Evolutionary conservation across 345 rosid genomes (phyloP), one percentile per base, ranked within the genome.

Genomic region (Gossypium mustelinum): DNA sequence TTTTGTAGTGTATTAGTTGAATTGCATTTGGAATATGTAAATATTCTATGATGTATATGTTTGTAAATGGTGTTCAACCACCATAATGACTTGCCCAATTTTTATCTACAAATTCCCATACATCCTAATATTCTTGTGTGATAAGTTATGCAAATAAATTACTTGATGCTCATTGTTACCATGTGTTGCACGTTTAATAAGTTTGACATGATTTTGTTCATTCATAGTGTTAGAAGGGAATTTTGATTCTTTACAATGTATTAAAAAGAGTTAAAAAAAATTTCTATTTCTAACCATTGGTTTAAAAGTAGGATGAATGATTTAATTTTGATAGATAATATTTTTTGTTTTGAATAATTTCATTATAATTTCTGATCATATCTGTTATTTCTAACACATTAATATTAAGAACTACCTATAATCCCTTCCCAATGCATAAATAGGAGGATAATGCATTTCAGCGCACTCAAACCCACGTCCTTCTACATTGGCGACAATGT

Each of bases 121-220:
- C 24, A 58, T 58, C 3, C n/a, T 2, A 17, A 60, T 25, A 27
- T 60, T 60, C 64, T 60, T 60, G 39, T 3, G 16, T 41, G 22
- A 22, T 1, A 45, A 66, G 17, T 8, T 54, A 67, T 45, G 16
- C 27, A 44, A 66, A 45, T 11, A 45, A 34, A 45, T 20, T 45
- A 45, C 70, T 67, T 67, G 70, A 67, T 67, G 29, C 70, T 22
- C 17, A 67, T 67, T 12, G 69, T 43, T 65, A 43, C 2, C 27
- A 47, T 20, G n/a, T 22, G 20, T 22, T 12, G 12, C n/a, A 44
- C 54, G 55, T 45, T 43, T 20, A 59, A 11, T 45, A 66, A 20
- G 17, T 66, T 45, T 20, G 34, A 6, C 54, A 13, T 22, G 2
- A 47, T 6, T 5, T 44, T 44, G 54, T 47, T 45, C 22, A 22